phyloP scores from a whole-genome alignment of 805 yeast genomes.

The Starmerella tilneyi region DNA sequence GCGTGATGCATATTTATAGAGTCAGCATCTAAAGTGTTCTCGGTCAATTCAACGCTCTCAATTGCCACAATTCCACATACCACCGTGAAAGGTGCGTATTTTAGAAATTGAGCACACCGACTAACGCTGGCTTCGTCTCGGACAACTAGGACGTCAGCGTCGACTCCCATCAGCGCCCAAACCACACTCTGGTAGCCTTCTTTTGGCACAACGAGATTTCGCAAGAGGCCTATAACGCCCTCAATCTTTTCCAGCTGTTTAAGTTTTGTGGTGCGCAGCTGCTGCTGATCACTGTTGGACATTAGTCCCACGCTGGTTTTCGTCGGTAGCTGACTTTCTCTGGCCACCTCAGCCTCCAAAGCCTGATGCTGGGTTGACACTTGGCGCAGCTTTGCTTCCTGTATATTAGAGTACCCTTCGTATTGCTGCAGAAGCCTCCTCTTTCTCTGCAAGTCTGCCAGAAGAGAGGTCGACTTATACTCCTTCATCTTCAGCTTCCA shows the following conservation, averaged over 20 bases:
- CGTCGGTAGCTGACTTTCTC: too few relatives aligned
- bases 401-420: too few relatives aligned
- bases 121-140: background rate
- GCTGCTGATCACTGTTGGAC: too few relatives aligned
- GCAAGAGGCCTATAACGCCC: background rate
- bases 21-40: background rate
- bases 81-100: background rate
- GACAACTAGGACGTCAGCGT: background rate
- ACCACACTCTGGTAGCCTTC: background rate
- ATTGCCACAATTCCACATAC: background rate
- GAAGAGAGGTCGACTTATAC: too few relatives aligned
- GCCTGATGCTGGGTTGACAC: too few relatives aligned
- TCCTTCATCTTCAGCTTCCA: too few relatives aligned
- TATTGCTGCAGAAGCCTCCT: too few relatives aligned
- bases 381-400: too few relatives aligned
- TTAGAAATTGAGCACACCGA: background rate
- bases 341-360: too few relatives aligned
- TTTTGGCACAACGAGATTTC: background rate
- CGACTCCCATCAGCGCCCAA: background rate
- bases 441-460: too few relatives aligned
- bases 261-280: background rate
- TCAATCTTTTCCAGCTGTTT: background rate
- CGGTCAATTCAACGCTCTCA: background rate
- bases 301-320: too few relatives aligned
- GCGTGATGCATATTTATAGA: background rate